phyloP scores from a whole-genome alignment of 345 rosid genomes.

The Corchorus capsularis region DNA sequence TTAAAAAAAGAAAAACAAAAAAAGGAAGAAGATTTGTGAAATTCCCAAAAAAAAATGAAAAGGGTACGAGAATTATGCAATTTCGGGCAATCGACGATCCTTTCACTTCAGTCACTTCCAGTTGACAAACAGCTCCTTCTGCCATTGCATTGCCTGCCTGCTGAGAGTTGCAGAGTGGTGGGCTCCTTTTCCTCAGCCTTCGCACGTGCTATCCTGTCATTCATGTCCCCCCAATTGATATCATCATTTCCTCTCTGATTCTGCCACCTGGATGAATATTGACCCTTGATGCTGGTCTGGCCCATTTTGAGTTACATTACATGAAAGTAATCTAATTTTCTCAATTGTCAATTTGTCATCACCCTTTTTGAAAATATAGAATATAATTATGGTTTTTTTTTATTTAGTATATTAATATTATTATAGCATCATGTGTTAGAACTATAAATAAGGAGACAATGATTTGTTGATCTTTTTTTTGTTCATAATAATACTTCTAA shows the following conservation, averaged over 20 bases:
- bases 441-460: no score
- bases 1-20: background rate
- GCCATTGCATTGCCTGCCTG: background rate
- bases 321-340: background rate
- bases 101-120: background rate
- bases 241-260: background rate
- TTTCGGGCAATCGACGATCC: background rate
- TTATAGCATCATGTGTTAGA: no score
- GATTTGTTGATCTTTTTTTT: no score
- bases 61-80: constrained; percentile 24
- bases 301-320: background rate
- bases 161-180: background rate
- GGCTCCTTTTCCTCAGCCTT: background rate
- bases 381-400: no score
- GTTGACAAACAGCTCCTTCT: constrained; percentile 5
- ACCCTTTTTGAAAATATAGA: no score
- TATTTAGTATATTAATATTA: no score
- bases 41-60: constrained; percentile 2
- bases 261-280: background rate
- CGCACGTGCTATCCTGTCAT: constrained; percentile 34
- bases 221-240: constrained; percentile 22
- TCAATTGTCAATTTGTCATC: background rate
- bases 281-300: background rate
- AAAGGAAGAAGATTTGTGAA: background rate
- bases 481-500: no score